Evolutionary conservation across 148 eudicot species (phyloP), one percentile per base, ranked within the genome.

Genomic region (Agrostemma githago): DNA sequence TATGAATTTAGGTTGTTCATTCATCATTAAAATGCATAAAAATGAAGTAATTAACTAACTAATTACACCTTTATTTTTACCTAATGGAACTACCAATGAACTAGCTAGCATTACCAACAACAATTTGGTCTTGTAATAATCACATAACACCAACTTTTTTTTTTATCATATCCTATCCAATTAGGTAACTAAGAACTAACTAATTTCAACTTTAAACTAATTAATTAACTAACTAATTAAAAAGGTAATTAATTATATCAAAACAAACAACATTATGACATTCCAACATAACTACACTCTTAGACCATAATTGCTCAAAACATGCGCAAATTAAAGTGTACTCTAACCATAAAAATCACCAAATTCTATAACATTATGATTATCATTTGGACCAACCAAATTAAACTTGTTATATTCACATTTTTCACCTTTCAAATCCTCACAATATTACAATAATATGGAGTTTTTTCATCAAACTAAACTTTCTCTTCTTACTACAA

Each of bases 281-380:
- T 48, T 68, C 57, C 73, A 65, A 70, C 66, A 34, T 68, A 62
- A 34, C 14, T 54, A 63, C 67, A 20, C 11, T 34, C 58, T 8
- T 64, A 26, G 11, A 42, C 64, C 58, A 80, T 80, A 46, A 80
- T 80, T 80, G 56, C 83, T 76, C 76, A 8, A 80, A 80, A 59
- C 83, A 80, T 80, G 83, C 83, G 79, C 62, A 80, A 64, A 44
- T 4, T 75, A 54, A 63, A 43, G 6, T 76, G 6, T 76, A 56
- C n/a, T 58, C 54, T 53, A 34, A 38, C 71, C 51, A 58, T 11
- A 12, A 57, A 71, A 58, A 21, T 21, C 66, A 64, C 12, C 42
- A 41, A 16, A 63, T 19, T 72, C 71, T 72, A 34, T 72, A 37
- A 42, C 38, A 78, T 57, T 67, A 61, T 79, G 26, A 62, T 73